Conservation (phyloP, 2,329 filamentous ascomycete genomes). For the Cercospora zeina region DNA sequence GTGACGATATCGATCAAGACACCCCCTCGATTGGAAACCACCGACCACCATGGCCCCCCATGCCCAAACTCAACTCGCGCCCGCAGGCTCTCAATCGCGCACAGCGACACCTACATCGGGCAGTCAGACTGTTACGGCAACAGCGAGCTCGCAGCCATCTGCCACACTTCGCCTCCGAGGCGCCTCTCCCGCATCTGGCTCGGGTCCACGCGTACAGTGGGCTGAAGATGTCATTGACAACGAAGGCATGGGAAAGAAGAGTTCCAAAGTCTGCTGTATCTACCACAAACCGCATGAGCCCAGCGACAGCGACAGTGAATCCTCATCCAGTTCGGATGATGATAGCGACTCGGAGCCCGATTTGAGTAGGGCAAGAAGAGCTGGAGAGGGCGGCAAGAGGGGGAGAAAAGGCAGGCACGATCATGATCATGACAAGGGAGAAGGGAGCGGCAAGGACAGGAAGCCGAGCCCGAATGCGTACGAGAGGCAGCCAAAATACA, state of each 20-base stretch:
- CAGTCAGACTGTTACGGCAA: constrained; percentile 39
- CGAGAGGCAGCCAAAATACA: constrained; percentile 67
- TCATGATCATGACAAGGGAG: constrained; percentile 59
- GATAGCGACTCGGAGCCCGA: constrained; percentile 58
- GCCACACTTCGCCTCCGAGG: constrained; percentile 46
- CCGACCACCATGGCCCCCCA: constrained; percentile 15
- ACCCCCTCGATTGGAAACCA: not conserved
- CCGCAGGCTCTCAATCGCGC: constrained; percentile 19
- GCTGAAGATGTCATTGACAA: constrained; percentile 92
- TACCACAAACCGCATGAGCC: constrained; percentile 83
- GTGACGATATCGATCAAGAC: not conserved
- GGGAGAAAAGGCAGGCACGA: constrained; percentile 66
- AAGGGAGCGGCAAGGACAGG: constrained; percentile 47
- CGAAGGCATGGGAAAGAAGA: constrained; percentile 90
- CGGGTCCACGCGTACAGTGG: constrained; percentile 75
- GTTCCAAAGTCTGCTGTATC: constrained; percentile 99
- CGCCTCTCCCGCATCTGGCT: constrained; percentile 36
- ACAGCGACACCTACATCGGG: constrained; percentile 36
- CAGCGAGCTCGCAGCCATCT: constrained; percentile 34
- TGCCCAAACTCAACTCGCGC: constrained; percentile 17
- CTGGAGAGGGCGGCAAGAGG: constrained; percentile 46
- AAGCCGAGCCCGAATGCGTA: constrained; percentile 77
- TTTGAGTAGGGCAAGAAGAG: constrained; percentile 50
- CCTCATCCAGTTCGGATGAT: constrained; percentile 56
- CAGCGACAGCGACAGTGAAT: constrained; percentile 77